A percentile compares a stretch with the other conserved stretches of the same genome.
Evolutionary conservation across 495 filamentous ascomycete genomes (phyloP).

Genomic region (Penicillium simplicissimum): DNA sequence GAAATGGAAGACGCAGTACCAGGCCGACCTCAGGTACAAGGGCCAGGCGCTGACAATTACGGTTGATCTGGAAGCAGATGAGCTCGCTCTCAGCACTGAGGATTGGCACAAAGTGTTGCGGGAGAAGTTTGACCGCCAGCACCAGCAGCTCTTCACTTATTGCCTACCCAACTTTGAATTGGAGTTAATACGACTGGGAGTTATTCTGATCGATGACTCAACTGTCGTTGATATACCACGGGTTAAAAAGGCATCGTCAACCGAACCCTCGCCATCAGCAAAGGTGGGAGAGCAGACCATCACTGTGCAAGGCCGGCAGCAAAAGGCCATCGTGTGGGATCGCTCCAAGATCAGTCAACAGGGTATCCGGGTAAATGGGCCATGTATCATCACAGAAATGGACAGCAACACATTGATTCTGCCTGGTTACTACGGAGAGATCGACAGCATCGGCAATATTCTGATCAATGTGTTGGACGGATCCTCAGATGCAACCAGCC

Average conservation of each 20-base stretch:
- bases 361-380: slow-evolving; percentile 40
- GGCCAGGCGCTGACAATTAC: slow-evolving; percentile 51
- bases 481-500: slow-evolving; percentile 10
- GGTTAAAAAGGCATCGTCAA: slow-evolving; percentile 27
- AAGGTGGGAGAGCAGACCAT: slow-evolving; percentile 36
- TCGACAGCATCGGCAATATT: slow-evolving; percentile 49
- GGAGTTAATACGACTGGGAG: slow-evolving; percentile 49
- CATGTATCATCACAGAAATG: slow-evolving; percentile 52
- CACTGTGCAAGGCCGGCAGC: slow-evolving; percentile 39
- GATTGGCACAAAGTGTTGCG: slow-evolving; percentile 31
- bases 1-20: slow-evolving; percentile 34
- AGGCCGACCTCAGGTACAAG: slow-evolving; percentile 50
- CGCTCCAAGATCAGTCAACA: slow-evolving; percentile 41
- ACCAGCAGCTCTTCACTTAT: slow-evolving; percentile 51
- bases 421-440: slow-evolving; percentile 45
- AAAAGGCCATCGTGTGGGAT: slow-evolving; percentile 45
- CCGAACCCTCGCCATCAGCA: slow-evolving; percentile 34
- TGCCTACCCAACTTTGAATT: slow-evolving; percentile 43
- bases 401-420: slow-evolving; percentile 53
- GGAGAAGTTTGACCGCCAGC: slow-evolving; percentile 40
- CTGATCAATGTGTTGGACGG: slow-evolving; percentile 41
- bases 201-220: slow-evolving; percentile 43
- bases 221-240: slow-evolving; percentile 38
- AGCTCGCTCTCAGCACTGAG: slow-evolving; percentile 25
- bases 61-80: slow-evolving; percentile 34